Evolutionary conservation across 495 filamentous ascomycete species (phyloP), one percentile per base, ranked within the genome.

Genomic region (Paragyromitra xinjiangensis): DNA sequence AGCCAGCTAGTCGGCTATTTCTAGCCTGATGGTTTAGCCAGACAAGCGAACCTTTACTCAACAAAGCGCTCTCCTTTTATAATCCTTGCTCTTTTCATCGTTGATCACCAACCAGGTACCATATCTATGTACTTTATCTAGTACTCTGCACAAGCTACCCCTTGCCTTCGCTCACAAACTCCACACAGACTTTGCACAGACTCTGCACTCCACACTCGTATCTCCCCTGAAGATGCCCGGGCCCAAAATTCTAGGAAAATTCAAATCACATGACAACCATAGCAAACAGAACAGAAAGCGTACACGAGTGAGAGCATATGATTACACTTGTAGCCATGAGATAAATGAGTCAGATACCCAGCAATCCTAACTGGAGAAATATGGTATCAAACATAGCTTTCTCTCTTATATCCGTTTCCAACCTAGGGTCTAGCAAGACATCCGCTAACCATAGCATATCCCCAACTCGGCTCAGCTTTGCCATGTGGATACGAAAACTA

Each of bases 301-400:
- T 63, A 8, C 24, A 6, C 40, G 73, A 76, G 73, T 76, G 74
- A 77, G 69, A 73, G 66, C 24, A 12, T 16, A 73, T 77, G 74
- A 73, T 12, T 34, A 26, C 3, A 40, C 26, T 7, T 40, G 59
- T 48, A 3, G n/a, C 14, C 7, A 69, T 37, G 39, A 39, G 42
- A 11, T 24, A 0, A 42, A 22, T 63, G 14, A 61, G 56, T 29
- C 29, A 7, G 29, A 16, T 5, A 39, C 8, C 22, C 22, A 34
- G 39, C 7, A 40, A 3, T 2, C 7, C 24, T 7, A 42, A 42
- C 14, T 26, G 6, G 34, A 42, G 14, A 9, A 44, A 58, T 37
- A 14, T 22, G 19, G 42, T 37, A 48, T 29, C 63, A 55, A 55
- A 42, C 16, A 42, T 5, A 55, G 11, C 14, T 58, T 16, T 12